Evolutionary conservation across 2,329 filamentous ascomycete species (phyloP).

Genomic region (Talaromyces sp.): DNA sequence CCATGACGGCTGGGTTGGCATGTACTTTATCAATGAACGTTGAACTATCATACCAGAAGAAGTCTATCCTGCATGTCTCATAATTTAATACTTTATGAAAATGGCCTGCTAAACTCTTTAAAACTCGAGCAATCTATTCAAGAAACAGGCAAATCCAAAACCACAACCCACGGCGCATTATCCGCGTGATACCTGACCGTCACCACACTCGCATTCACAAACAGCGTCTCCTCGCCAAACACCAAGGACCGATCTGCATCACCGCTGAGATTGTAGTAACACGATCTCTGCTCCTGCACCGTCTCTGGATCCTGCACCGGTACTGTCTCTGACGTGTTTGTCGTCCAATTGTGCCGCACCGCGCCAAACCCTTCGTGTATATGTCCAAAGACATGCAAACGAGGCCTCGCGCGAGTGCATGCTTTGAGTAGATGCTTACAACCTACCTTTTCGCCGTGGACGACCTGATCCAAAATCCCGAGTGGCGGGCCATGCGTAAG

Average conservation of each 20-base stretch:
- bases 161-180: constrained; percentile 53
- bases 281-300: constrained; percentile 26
- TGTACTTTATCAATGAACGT: neutral
- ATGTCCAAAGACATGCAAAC: constrained; percentile 58
- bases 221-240: constrained; percentile 48
- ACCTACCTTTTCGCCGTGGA: constrained; percentile 38
- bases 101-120: too few species aligned
- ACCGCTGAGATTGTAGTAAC: constrained; percentile 28
- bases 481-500: constrained; percentile 57
- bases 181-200: constrained; percentile 41
- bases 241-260: constrained; percentile 24
- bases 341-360: constrained; percentile 24
- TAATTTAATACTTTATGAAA: too few species aligned
- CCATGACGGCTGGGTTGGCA: neutral
- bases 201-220: constrained; percentile 56
- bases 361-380: constrained; percentile 54
- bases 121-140: too few species aligned
- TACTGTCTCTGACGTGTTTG: constrained; percentile 7
- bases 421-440: constrained; percentile 51
- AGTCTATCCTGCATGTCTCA: too few species aligned
- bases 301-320: constrained; percentile 18
- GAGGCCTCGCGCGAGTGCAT: constrained; percentile 44
- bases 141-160: constrained; percentile 47
- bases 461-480: constrained; percentile 43
- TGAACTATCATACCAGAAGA: too few species aligned